Evolutionary conservation across 306 rosid genomes (phyloP), one percentile per base, ranked within the genome.

Genomic region (Dryas octopetala): DNA sequence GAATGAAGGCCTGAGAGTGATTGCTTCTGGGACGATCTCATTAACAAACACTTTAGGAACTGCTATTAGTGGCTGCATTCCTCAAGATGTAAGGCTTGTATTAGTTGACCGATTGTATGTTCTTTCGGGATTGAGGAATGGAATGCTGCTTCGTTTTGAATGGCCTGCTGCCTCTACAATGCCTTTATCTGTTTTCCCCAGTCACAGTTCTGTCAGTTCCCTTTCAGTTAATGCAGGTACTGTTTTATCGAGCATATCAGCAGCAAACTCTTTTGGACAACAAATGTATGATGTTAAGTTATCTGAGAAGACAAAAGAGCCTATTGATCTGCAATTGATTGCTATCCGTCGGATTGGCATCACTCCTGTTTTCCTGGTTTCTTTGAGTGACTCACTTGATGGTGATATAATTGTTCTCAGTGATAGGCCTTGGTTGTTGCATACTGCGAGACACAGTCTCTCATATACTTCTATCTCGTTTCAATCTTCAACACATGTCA

Each of bases 351-450:
- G 95, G 28, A 91, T 94, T 79, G 98, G 98, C 79, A 86, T 91
- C 74, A 94, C 98, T 66, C 97, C 98, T 44, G 98, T 94, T 80
- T 94, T 91, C 89, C 85, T 94, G 86, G 91, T 90, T 76, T 93
- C 98, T 60, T 76, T 94, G 86, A 89, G 89, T 79, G 91, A 87
- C 78, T 82, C 89, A 6, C 89, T 94, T 77, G 97, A 94, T 86
- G 85, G 90, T 61, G 98, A 91, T 85, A 76, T 94, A 79, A 86
- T 94, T 86, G 91, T 89, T 74, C 84, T 94, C 59, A 88, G 98
- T 85, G 98, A 91, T 79, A 90, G 97, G 68, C 96, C 98, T 16
- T 91, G 98, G 98, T 84, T 94, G 87, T 84, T 94, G 86, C 97
- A 94, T 74, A 85, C 90, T 86, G 97, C 96, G 52, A 90, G 97